These are phyloP conservation scores for Candida namnaoensis DNA, from an alignment of 805 yeast genomes.

Conservation along the genomic window DNA sequence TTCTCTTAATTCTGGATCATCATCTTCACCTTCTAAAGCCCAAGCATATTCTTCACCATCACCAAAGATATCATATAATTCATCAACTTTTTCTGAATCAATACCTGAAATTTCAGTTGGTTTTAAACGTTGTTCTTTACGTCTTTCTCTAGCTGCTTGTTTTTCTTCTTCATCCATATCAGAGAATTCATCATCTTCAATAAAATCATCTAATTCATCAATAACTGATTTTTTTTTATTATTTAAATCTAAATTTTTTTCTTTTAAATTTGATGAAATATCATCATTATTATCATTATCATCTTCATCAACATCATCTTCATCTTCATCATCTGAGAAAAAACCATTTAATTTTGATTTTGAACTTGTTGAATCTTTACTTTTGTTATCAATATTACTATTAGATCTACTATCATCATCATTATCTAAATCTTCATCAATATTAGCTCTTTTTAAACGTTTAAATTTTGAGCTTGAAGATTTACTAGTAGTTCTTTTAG, in stretches of 20 bases:
- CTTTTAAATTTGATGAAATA: slow-evolving; percentile 4
- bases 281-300: slow-evolving; percentile 33
- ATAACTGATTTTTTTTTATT: slow-evolving; percentile 23
- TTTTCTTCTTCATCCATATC: slow-evolving; percentile 71
- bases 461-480: slow-evolving; percentile 44
- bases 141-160: slow-evolving; percentile 35
- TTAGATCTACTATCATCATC: no score
- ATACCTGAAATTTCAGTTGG: slow-evolving; percentile 52
- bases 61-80: slow-evolving; percentile 91
- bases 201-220: slow-evolving; percentile 94
- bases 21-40: slow-evolving; percentile 88
- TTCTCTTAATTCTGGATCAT: slow-evolving; percentile 36
- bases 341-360: slow-evolving; percentile 25
- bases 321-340: slow-evolving; percentile 32
- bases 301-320: slow-evolving; percentile 13
- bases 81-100: slow-evolving; percentile 88
- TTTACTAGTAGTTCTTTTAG: slow-evolving; percentile 29
- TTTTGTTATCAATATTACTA: no score
- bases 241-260: no score
- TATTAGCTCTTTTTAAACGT: slow-evolving; percentile 70
- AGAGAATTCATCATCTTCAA: slow-evolving; percentile 93
- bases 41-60: slow-evolving; percentile 96
- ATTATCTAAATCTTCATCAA: slow-evolving; percentile 16
- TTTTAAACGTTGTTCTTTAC: slow-evolving; percentile 37
- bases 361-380: slow-evolving; percentile 10